Base-by-base conservation (phyloP, 108 stramenopile genomes). In the Discostella pseudostelligera region DNA sequence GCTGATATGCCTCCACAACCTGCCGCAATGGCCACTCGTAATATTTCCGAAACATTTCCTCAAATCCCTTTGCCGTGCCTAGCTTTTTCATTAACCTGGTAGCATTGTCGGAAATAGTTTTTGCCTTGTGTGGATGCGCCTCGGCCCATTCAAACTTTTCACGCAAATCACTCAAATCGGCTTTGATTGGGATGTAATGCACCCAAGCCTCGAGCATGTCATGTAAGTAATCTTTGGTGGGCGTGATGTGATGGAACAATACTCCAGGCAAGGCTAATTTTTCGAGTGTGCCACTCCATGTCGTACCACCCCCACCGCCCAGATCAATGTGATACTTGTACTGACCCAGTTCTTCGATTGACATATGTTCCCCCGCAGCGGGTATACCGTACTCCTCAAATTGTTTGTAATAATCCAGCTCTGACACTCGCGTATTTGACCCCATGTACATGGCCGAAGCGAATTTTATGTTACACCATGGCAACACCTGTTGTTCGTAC, bases 301-400 rank as follows among this genome's bases (percentile, higher is more conserved):
- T 70, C 0, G 69, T 70, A 0, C 69, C 69, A 3, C 69, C 46
- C 25, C 72, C 78, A 6, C 78, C 78, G 19, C 78, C 78, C 2
- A 74, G 39, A 44, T 79, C 78, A 29, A 79, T 74, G 36, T 74
- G 72, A 20, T 79, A 79, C 47, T 59, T 68, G 43, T 69, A 79
- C 28, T 13, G 59, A 1, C 45, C 58, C 67, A 59, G 42, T 54
- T 36, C 39, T 19, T 54, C 69, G 32, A 70, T 35, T 12, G 25
- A 21, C 69, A 70, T 50, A 0, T 48, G 25, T 19, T 61, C 60
- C 5, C 69, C 69, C 11, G 36, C 29, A 2, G 69, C 69, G 0
- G 69, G 53, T 8, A 70, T 70, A 8, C 69, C 69, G 26, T 40
- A 24, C 44, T 44, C 59, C 25, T 35, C 48, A 25, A 70, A 59